phyloP scores from a whole-genome alignment of 257 asterid species.

The Marsdenia floribunda region DNA sequence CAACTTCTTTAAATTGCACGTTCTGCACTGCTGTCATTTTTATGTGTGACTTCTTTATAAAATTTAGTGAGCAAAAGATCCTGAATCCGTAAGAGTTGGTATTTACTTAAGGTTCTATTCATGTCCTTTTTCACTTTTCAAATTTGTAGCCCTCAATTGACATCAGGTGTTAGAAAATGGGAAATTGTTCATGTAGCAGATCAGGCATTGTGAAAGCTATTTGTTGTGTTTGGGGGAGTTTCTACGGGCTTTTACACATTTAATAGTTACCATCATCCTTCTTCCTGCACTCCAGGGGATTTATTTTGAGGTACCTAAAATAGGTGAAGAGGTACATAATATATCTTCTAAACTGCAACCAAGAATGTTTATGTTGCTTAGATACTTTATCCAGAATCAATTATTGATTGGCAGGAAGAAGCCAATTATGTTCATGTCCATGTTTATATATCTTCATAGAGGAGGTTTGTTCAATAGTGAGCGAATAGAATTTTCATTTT shows the following conservation, averaged over 20 bases:
- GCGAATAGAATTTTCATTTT: not conserved
- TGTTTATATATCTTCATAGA: not conserved
- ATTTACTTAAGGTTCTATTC: not conserved
- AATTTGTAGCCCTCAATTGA: not conserved
- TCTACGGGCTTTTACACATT: not conserved
- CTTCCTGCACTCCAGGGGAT: not conserved
- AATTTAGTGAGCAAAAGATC: not conserved
- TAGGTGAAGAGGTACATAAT: not conserved
- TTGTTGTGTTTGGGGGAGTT: not conserved
- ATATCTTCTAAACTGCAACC: not conserved
- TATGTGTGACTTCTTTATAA: not conserved
- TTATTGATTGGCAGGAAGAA: not conserved
- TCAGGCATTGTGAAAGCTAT: not conserved
- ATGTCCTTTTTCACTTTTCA: not conserved
- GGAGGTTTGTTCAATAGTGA: not conserved
- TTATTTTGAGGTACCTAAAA: not conserved
- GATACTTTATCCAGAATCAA: not conserved
- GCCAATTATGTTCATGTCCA: not conserved
- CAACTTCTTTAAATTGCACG: not conserved
- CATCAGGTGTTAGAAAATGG: not conserved
- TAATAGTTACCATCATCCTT: not conserved
- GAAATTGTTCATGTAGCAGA: not conserved
- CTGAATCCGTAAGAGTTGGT: not conserved
- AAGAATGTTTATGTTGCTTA: not conserved
- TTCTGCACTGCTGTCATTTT: not conserved